These are phyloP conservation scores for Ampelocalamus luodianensis DNA, from an alignment of 176 grass and related monocot genomes.

Conservation along the genomic window DNA sequence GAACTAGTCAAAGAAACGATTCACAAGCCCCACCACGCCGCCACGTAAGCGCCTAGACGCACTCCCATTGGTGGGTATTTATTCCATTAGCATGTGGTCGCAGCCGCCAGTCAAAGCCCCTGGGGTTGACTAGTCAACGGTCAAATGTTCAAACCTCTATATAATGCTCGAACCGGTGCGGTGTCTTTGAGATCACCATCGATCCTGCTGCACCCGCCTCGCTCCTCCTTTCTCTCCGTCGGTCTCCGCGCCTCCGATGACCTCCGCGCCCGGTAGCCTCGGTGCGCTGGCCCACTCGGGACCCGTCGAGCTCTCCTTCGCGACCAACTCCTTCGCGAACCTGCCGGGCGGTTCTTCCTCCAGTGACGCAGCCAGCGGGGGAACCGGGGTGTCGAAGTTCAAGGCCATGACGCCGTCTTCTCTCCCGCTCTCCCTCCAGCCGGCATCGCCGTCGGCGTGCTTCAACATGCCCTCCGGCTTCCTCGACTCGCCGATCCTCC, in stretches of 20 bases:
- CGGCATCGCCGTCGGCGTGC: constrained; percentile 64
- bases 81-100: background rate
- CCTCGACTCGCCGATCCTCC: constrained; percentile 76
- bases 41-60: background rate
- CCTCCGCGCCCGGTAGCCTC: constrained; percentile 48
- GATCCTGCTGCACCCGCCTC: background rate
- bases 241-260: constrained; percentile 35
- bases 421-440: constrained; percentile 58
- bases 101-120: constrained; percentile 65
- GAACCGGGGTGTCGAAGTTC: constrained; percentile 31
- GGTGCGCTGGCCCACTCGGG: constrained; percentile 41
- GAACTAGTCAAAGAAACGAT: constrained; percentile 66
- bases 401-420: constrained; percentile 63
- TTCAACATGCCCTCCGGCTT: constrained; percentile 53
- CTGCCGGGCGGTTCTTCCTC: constrained; percentile 25
- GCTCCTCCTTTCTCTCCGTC: background rate
- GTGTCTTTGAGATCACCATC: constrained; percentile 11
- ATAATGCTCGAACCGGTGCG: constrained; percentile 31
- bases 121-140: constrained; percentile 63
- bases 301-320: constrained; percentile 49
- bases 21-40: background rate
- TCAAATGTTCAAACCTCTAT: constrained; percentile 77
- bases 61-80: constrained; percentile 7
- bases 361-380: background rate
- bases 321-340: constrained; percentile 49